These are phyloP conservation scores for Apiosordaria backusii DNA, from an alignment of 495 filamentous ascomycete genomes.

Conservation along the genomic window DNA sequence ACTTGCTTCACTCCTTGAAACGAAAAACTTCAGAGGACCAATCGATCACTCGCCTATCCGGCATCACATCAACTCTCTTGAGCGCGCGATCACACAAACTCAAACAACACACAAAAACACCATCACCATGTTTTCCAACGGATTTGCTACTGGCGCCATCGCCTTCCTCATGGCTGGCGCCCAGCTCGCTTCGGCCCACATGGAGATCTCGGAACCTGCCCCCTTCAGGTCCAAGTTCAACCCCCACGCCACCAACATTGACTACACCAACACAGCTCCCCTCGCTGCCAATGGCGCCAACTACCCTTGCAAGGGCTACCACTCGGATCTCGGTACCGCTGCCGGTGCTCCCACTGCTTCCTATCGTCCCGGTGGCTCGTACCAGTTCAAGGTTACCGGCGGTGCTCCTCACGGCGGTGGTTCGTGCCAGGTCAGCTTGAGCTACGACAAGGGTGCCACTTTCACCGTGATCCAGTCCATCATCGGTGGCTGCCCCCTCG, in stretches of 20 bases:
- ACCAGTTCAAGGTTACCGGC: slow-evolving; percentile 57
- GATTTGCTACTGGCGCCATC: slow-evolving; percentile 26
- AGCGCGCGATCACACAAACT: slow-evolving; percentile 5
- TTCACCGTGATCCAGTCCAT: slow-evolving; percentile 66
- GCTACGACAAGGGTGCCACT: slow-evolving; percentile 57
- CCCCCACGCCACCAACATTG: slow-evolving; percentile 44
- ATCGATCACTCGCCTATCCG: slow-evolving; percentile 17
- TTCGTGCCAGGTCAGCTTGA: slow-evolving; percentile 60
- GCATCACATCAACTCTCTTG: slow-evolving; percentile 10
- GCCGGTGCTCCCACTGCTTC: slow-evolving; percentile 46
- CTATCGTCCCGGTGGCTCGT: slow-evolving; percentile 53
- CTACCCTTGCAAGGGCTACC: slow-evolving; percentile 69
- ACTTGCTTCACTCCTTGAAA: slow-evolving; percentile 10
- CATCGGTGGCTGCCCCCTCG: slow-evolving; percentile 58
- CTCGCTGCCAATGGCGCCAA: slow-evolving; percentile 46
- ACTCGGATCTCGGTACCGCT: slow-evolving; percentile 46
- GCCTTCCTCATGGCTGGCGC: slow-evolving; percentile 30
- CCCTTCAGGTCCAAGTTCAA: slow-evolving; percentile 54
- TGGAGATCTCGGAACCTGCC: slow-evolving; percentile 55
- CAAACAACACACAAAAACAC: slow-evolving; percentile 1
- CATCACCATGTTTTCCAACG: slow-evolving; percentile 37
- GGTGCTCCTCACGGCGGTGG: slow-evolving; percentile 60
- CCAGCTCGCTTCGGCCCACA: slow-evolving; percentile 52
- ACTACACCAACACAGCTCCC: slow-evolving; percentile 59
- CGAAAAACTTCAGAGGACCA: background rate